Evolutionary conservation across 768 basidiomycete genomes (phyloP), one percentile per base, ranked within the genome.

Genomic region (Mycena epipterygia): DNA sequence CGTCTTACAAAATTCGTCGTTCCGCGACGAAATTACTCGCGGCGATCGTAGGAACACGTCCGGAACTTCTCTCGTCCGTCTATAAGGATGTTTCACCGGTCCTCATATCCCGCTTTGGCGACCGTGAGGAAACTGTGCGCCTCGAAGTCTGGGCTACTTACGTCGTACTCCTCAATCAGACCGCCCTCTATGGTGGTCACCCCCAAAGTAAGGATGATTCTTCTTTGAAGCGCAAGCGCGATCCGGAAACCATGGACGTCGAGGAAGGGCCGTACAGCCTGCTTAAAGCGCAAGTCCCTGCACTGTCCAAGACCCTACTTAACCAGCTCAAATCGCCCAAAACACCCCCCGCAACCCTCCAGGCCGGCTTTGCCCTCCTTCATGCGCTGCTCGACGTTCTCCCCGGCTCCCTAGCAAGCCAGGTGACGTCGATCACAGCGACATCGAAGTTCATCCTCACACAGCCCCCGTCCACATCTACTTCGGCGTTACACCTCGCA

Each of bases 1-100:
- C 94, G 14, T 98, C 97, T 0, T 99, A 98, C 89, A 98, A 98
- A 81, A 95, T 98, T 66, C 93, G 98, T 72, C 91, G 98, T 51
- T 92, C 95, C 9, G 93, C 98, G 9, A 95, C 96, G 21, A 98
- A 98, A 79, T 85, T 99, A 5, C 86, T 99, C 19, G 84, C 91
- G 32, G 93, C 94, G 8, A 84, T 98, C 55, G 91, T 99, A 66
- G 90, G 89, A 16, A 99, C 97, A 1, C 94, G 96, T 29, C 95
- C 96, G 1, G 98, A 98, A 77, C 87, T 96, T 2, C 87, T 98
- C 25, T 81, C 85, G 17, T 83, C 90, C 2, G 87, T 97, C 58
- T 98, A 95, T 84, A 93, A 90, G 76, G 89, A 90, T 11, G 91
- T 98, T 14, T 94, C 96, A 3, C 96, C 96, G 0, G 88, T 95